phyloP scores from a whole-genome alignment of 176 grass and related monocot genomes.

The Carex cristatella region DNA sequence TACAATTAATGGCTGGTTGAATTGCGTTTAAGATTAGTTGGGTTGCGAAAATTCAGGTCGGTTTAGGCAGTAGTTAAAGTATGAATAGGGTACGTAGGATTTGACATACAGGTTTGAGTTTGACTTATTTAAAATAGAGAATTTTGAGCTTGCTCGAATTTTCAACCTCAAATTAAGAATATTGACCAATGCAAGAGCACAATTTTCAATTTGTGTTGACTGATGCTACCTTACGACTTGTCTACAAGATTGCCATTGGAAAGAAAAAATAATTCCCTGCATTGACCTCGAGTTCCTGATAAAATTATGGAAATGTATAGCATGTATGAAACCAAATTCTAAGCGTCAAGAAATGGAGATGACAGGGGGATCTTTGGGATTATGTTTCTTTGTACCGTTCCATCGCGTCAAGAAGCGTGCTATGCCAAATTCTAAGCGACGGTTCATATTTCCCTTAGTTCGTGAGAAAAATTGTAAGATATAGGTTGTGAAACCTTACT shows the following conservation, averaged over 20 bases:
- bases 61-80: not conserved
- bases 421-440: too few relatives aligned
- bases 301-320: not conserved
- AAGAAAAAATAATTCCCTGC: not conserved
- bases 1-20: not conserved
- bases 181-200: not conserved
- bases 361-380: not conserved
- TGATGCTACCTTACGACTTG: not conserved
- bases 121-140: not conserved
- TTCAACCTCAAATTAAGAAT: not conserved
- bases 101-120: not conserved
- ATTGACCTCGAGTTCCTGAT: not conserved
- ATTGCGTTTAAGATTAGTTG: not conserved
- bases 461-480: too few relatives aligned
- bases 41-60: not conserved
- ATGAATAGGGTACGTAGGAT: not conserved
- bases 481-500: too few relatives aligned
- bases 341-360: not conserved
- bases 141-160: not conserved
- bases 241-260: not conserved
- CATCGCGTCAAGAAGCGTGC: too few relatives aligned
- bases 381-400: too few relatives aligned
- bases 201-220: conserved; percentile 6
- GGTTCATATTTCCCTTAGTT: too few relatives aligned
- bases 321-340: too few relatives aligned